Evolutionary conservation across 2,329 filamentous ascomycete genomes (phyloP).

Genomic region (Rasamsonia emersonii): DNA sequence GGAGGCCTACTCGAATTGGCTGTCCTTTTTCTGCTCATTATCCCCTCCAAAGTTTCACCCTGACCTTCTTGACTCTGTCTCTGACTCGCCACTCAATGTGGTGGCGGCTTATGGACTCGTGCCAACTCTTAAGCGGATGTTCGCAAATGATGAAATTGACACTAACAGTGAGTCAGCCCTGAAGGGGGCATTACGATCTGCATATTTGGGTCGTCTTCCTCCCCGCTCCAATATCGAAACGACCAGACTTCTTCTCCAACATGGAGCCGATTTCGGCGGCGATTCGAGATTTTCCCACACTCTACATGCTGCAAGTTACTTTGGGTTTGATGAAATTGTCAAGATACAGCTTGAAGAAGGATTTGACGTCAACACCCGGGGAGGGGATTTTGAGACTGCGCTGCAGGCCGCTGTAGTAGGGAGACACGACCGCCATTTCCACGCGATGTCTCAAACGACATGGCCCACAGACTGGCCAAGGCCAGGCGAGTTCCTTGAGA

Average conservation of each 20-base stretch:
- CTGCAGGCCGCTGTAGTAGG: slow-evolving; percentile 7
- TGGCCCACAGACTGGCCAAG: neutral
- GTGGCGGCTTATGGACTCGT: slow-evolving; percentile 1
- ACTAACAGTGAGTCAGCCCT: neutral
- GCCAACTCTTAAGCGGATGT: slow-evolving; percentile 1
- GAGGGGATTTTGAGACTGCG: slow-evolving; percentile 6
- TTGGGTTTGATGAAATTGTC: slow-evolving; percentile 12
- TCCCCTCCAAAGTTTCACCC: neutral
- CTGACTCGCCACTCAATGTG: slow-evolving; percentile 3
- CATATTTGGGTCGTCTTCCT: neutral
- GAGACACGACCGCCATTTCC: slow-evolving; percentile 1
- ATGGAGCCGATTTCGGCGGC: slow-evolving; percentile 4
- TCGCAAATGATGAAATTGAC: slow-evolving; percentile 2
- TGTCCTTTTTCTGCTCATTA: slow-evolving; percentile 1
- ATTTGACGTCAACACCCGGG: slow-evolving; percentile 5
- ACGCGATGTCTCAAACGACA: neutral
- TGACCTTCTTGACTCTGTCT: neutral
- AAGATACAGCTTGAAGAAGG: slow-evolving; percentile 12
- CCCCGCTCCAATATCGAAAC: neutral
- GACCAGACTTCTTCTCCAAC: slow-evolving; percentile 1
- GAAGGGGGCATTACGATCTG: slow-evolving; percentile 3
- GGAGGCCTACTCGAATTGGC: slow-evolving; percentile 2
- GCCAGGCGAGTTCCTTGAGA: too few relatives aligned
- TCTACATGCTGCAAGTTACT: slow-evolving; percentile 12
- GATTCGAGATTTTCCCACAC: slow-evolving; percentile 2